Base-by-base conservation (phyloP, 179 eudicot species). In the Silene noctiflora region DNA sequence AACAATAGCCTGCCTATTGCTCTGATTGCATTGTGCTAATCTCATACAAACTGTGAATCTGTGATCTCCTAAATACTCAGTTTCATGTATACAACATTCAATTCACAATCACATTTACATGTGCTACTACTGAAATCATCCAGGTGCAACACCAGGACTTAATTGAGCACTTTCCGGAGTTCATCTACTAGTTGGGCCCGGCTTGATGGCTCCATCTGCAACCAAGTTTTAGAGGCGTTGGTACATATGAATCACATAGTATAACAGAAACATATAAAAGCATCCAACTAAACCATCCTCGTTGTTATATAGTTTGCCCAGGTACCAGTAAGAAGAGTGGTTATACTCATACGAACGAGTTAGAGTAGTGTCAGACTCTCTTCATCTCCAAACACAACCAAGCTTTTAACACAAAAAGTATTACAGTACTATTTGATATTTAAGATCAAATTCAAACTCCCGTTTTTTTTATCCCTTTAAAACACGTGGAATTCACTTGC, bases 171-270 rank as follows among this genome's bases (percentile, higher is more conserved):
- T 78, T 79, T 85, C n/a, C 82, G 80, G 46, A 94, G 96, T 81
- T 90, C 90, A 20, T 85, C 90, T 55, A 88, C 78, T 78, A 94
- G 84, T 67, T 87, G 75, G 24, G 67, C 82, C 56, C 93, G 88
- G 22, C 80, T 80, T 11, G 88, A 75, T 63, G 96, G 87, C 71
- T 92, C 94, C 86, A 90, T 84, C 98, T 93, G 85, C 83, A 83
- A 76, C 63, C 60, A n/a, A 0, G 60, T 56, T 56, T 56, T 2
- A 56, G 20, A 56, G 8, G 7, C 60, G 60, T 56, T 2, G 2
- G 60, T 56, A 56, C 60, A 55, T 55, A 55, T 17, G 14, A 14
- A 55, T 17, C n/a, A 55, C 20, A n/a, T n/a, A 56, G 21, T 17
- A 56, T 55, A 16, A 5, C 16, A 6, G 21, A 4, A 17, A 61